phyloP scores from a whole-genome alignment of 2,329 filamentous ascomycete genomes.

The Verticillium alfalfae region DNA sequence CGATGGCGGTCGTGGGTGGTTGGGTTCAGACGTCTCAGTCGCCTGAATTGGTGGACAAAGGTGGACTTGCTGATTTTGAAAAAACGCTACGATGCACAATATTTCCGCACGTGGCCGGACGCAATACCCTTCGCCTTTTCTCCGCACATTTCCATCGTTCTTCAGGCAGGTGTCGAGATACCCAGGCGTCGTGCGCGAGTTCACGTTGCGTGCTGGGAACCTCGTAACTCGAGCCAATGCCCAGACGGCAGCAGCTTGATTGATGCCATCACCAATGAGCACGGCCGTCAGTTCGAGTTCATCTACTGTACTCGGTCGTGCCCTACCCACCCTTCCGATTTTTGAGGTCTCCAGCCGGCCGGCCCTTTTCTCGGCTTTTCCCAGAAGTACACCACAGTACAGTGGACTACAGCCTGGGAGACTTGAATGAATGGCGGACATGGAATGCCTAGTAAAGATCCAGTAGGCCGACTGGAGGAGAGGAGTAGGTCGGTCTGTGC shows the following conservation, averaged over 20 bases:
- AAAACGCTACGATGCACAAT: background rate
- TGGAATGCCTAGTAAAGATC: background rate
- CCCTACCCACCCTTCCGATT: background rate
- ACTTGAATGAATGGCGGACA: background rate
- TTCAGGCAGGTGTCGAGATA: background rate
- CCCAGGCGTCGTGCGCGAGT: background rate
- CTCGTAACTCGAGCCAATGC: background rate
- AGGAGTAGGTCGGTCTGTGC: background rate
- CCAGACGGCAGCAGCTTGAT: background rate
- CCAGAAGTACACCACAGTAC: background rate
- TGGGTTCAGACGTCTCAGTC: too few relatives aligned
- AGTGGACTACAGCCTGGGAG: background rate
- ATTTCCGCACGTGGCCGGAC: background rate
- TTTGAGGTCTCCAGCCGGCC: background rate
- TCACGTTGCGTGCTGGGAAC: background rate
- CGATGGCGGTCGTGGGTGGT: too few relatives aligned
- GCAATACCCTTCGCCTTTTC: background rate
- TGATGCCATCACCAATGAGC: background rate
- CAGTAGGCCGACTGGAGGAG: background rate
- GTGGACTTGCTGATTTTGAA: too few relatives aligned
- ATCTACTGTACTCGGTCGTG: background rate
- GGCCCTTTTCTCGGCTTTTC: background rate
- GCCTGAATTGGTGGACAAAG: too few relatives aligned
- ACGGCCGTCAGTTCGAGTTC: background rate
- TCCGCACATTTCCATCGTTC: background rate